Percentiles rank a stretch among this genome's conserved stretches.
These are phyloP conservation scores for Uncinocarpus reesii DNA, from an alignment of 2,329 filamentous ascomycete genomes.

Conservation along the genomic window DNA sequence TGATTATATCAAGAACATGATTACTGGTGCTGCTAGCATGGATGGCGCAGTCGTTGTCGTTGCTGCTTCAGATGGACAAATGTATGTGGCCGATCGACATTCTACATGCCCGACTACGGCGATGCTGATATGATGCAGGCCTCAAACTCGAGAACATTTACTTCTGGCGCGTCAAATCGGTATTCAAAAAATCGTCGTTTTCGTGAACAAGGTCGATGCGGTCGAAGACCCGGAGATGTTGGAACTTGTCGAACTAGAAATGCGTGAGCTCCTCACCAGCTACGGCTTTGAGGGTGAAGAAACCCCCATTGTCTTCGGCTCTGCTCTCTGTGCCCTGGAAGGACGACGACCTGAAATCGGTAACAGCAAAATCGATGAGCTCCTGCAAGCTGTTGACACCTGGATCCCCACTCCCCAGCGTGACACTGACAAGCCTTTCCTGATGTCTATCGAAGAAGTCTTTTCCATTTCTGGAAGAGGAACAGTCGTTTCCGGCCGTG, in stretches of 20 bases:
- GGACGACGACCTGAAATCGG: slow-evolving; percentile 80
- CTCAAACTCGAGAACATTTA: slow-evolving; percentile 96
- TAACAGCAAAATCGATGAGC: slow-evolving; percentile 75
- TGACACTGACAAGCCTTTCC: slow-evolving; percentile 94
- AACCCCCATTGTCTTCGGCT: slow-evolving; percentile 93
- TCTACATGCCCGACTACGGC: not conserved
- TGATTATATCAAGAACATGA: slow-evolving; percentile 99
- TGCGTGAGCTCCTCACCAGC: slow-evolving; percentile 85
- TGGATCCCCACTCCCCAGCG: slow-evolving; percentile 96
- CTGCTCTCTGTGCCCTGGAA: slow-evolving; percentile 88
- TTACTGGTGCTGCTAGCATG: slow-evolving; percentile 98
- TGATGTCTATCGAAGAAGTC: slow-evolving; percentile 94
- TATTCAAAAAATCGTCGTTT: slow-evolving; percentile 95
- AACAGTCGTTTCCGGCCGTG: slow-evolving; percentile 92
- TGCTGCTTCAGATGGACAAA: slow-evolving; percentile 95
- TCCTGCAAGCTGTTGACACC: slow-evolving; percentile 76
- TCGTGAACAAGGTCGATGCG: slow-evolving; percentile 98
- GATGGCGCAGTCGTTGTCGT: slow-evolving; percentile 98
- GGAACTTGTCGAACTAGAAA: slow-evolving; percentile 99
- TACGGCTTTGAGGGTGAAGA: slow-evolving; percentile 98
- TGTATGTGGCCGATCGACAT: slow-evolving; percentile 43
- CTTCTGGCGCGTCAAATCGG: slow-evolving; percentile 96
- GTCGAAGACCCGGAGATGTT: slow-evolving; percentile 98
- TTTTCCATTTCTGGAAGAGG: slow-evolving; percentile 88
- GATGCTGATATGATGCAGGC: slow-evolving; percentile 40